Evolutionary conservation across 768 basidiomycete genomes (phyloP).

Genomic region (Naganishia onofrii): DNA sequence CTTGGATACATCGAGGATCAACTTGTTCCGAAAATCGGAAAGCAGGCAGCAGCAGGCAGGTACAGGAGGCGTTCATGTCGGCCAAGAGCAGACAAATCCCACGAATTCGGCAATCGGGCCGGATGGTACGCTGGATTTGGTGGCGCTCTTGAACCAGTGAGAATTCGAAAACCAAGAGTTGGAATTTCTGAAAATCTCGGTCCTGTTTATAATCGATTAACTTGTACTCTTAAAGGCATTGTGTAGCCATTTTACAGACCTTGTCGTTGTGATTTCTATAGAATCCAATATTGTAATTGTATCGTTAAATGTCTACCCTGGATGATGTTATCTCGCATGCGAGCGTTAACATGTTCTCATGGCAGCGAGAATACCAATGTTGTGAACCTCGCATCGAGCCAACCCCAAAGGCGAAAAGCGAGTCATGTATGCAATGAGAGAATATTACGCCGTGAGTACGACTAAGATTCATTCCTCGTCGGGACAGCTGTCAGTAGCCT

Average conservation of each 20-base stretch:
- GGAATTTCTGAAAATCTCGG: not conserved
- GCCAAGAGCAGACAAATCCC: not conserved
- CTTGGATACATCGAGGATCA: not conserved
- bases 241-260: not conserved
- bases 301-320: not conserved
- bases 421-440: no score
- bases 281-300: not conserved
- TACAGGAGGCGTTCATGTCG: not conserved
- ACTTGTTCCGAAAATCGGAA: not conserved
- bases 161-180: not conserved
- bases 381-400: no score
- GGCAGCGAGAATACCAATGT: no score
- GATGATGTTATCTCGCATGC: not conserved
- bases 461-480: no score
- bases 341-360: no score
- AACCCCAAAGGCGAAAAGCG: no score
- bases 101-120: constrained; percentile 3
- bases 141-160: constrained; percentile 1
- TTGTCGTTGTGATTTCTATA: not conserved
- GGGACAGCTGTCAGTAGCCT: not conserved
- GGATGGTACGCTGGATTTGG: constrained; percentile 12
- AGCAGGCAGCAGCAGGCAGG: not conserved
- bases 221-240: no score
- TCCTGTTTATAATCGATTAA: not conserved
- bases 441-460: no score